Percentiles rank a stretch among this genome's conserved stretches.
Conservation (phyloP, 2,329 filamentous ascomycete species). For the Calonectria multiphialidica region DNA sequence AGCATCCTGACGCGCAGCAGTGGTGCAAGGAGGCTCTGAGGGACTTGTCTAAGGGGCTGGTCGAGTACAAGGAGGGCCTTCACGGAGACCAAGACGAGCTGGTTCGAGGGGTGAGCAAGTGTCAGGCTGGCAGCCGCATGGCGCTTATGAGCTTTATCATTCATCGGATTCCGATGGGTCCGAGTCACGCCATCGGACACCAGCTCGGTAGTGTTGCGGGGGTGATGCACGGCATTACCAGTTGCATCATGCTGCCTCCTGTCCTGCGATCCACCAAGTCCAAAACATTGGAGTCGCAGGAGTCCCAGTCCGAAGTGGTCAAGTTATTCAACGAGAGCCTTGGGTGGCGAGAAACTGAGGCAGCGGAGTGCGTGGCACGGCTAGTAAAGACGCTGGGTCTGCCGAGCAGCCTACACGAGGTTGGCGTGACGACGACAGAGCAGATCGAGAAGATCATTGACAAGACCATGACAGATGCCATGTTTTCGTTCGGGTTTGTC, state of each 20-base stretch:
- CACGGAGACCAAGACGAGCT: neutral
- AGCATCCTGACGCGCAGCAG: neutral
- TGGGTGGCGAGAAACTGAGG: neutral
- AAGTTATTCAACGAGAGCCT: neutral
- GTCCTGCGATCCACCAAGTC: neutral
- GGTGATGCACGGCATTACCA: neutral
- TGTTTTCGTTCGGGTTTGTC: neutral
- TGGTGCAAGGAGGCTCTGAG: neutral
- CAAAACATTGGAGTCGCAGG: neutral
- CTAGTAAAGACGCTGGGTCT: neutral
- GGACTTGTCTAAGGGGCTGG: neutral
- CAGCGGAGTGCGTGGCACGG: neutral
- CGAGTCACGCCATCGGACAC: neutral
- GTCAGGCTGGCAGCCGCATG: neutral
- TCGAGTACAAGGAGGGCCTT: neutral
- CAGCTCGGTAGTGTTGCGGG: neutral
- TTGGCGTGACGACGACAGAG: neutral
- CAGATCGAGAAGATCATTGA: neutral
- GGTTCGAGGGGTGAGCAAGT: neutral
- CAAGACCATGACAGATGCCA: neutral
- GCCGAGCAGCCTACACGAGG: neutral
- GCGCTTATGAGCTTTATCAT: neutral
- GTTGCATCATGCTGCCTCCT: constrained; percentile 4
- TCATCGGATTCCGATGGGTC: neutral
- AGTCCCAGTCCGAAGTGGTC: neutral